phyloP scores from a whole-genome alignment of 805 yeast species.

The Wickerhamiella domercqiae region DNA sequence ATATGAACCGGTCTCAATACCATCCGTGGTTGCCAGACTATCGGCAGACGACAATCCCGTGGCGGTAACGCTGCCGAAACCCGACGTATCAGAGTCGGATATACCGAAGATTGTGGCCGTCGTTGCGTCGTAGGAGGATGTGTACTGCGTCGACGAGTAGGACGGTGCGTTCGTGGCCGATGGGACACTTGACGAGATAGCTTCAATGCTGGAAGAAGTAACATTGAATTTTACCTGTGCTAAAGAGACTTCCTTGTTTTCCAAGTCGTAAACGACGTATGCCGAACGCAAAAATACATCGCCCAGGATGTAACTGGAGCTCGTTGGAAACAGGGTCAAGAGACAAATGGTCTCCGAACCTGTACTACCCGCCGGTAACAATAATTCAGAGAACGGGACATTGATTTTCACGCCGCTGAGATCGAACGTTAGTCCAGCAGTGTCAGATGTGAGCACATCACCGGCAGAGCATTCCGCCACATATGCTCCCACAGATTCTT shows the following conservation, averaged over 20 bases:
- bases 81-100: neutral
- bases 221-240: slow-evolving; percentile 31
- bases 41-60: too few relatives aligned
- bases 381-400: slow-evolving; percentile 4
- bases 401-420: slow-evolving; percentile 10
- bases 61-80: neutral
- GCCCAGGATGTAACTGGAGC: slow-evolving; percentile 34
- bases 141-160: slow-evolving; percentile 11
- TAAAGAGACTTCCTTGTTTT: slow-evolving; percentile 37
- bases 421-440: slow-evolving; percentile 1
- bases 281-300: slow-evolving; percentile 49
- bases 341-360: neutral
- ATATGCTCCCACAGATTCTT: slow-evolving; percentile 25
- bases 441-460: neutral
- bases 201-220: slow-evolving; percentile 14
- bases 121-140: slow-evolving; percentile 6
- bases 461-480: slow-evolving; percentile 7
- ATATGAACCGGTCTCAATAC: too few relatives aligned
- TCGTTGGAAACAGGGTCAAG: neutral
- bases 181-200: slow-evolving; percentile 7
- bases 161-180: slow-evolving; percentile 17
- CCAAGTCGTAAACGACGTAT: slow-evolving; percentile 52
- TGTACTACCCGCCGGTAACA: neutral
- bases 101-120: neutral
- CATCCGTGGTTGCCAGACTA: too few relatives aligned